phyloP scores from a whole-genome alignment of 352 stramenopile species.

The Pythium plurisporium region DNA sequence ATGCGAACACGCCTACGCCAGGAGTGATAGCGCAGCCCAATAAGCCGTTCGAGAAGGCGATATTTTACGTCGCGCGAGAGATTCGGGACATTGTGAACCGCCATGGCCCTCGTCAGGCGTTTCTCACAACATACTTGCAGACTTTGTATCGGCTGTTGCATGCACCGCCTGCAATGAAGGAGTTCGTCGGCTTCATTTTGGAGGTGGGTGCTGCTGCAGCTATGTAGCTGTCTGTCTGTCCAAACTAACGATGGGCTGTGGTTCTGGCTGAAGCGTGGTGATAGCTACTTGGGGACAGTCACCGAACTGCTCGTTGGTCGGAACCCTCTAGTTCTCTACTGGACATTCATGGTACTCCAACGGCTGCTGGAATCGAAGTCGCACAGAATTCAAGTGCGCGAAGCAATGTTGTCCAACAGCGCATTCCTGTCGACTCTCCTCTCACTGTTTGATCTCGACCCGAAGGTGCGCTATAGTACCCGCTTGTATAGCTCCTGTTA shows the following conservation, averaged over 20 bases:
- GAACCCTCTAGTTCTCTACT: slow-evolving; percentile 58
- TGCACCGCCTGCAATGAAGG: slow-evolving; percentile 59
- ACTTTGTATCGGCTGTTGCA: slow-evolving; percentile 66
- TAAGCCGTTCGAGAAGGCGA: slow-evolving; percentile 73
- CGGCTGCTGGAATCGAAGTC: slow-evolving; percentile 63
- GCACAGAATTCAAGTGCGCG: slow-evolving; percentile 48
- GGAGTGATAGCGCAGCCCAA: slow-evolving; percentile 71
- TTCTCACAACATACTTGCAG: slow-evolving; percentile 71
- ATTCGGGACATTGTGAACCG: slow-evolving; percentile 62
- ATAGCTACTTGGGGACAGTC: slow-evolving; percentile 70
- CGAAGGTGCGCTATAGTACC: slow-evolving; percentile 31
- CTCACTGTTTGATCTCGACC: slow-evolving; percentile 67
- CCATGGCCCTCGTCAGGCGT: slow-evolving; percentile 56
- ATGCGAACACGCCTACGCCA: slow-evolving; percentile 66
- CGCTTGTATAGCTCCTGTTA: not conserved
- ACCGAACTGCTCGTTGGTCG: slow-evolving; percentile 54
- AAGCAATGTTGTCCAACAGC: slow-evolving; percentile 61
- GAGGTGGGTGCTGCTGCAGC: slow-evolving; percentile 31
- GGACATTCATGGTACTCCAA: slow-evolving; percentile 65
- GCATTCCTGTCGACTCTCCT: slow-evolving; percentile 58
- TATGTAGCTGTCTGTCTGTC: not conserved
- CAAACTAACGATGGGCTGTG: not conserved
- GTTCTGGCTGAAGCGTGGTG: slow-evolving; percentile 35
- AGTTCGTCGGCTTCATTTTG: slow-evolving; percentile 68
- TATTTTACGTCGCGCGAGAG: slow-evolving; percentile 61